phyloP scores from a whole-genome alignment of 148 eudicot species.

The Cornus kousa region DNA sequence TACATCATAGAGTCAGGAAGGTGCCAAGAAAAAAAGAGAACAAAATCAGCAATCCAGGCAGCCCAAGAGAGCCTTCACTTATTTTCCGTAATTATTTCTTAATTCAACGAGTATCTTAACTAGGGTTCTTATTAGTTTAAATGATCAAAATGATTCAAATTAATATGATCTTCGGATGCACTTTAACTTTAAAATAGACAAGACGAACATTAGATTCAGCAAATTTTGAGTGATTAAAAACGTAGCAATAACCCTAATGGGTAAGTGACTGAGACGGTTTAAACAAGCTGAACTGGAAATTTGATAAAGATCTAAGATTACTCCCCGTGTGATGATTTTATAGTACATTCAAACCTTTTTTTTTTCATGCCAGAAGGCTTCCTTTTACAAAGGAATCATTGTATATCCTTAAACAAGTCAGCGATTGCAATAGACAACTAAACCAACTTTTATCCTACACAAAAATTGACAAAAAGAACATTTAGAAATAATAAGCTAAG shows the following conservation, averaged over 20 bases:
- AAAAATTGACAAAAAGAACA: background rate
- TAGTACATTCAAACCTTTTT: background rate
- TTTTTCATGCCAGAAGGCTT: constrained; percentile 6
- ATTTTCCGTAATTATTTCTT: background rate
- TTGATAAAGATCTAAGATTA: too few species aligned
- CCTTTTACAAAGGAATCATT: background rate
- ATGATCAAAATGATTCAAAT: background rate
- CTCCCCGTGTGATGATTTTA: background rate
- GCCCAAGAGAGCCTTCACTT: background rate
- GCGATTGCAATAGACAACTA: too few species aligned
- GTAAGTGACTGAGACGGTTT: too few species aligned
- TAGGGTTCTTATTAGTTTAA: background rate
- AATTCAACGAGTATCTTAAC: background rate
- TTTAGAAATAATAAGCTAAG: background rate
- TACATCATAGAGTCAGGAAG: background rate
- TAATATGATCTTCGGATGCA: background rate
- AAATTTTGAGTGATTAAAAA: background rate
- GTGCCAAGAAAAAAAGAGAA: background rate
- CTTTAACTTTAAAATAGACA: background rate
- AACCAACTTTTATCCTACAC: background rate
- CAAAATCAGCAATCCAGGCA: background rate
- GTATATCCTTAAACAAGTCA: background rate
- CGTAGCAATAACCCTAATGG: background rate
- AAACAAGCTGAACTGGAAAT: too few species aligned
- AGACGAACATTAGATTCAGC: background rate